Conservation (phyloP, 75 land plant genomes). For the Pseudotsuga menziesii region DNA sequence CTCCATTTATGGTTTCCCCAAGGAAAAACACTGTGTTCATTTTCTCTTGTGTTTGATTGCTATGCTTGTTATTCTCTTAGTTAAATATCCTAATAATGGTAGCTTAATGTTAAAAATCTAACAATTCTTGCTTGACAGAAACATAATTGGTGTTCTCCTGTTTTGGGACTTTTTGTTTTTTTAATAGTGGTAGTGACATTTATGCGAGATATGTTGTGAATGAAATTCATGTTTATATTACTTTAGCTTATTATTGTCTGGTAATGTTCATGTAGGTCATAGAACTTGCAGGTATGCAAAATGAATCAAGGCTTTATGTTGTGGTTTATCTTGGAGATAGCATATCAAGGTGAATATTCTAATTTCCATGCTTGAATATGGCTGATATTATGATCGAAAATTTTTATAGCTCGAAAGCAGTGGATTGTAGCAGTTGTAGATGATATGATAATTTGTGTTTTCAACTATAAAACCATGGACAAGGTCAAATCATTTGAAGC, state of each 20-base stretch:
- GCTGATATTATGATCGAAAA: constrained; percentile 12
- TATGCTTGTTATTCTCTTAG: too few relatives aligned
- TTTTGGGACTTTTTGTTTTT: background rate
- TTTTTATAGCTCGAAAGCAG: constrained; percentile 21
- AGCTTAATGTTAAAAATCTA: too few relatives aligned
- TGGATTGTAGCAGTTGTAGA: constrained; percentile 29
- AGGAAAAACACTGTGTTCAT: too few relatives aligned
- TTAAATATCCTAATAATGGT: too few relatives aligned
- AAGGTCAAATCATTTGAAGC: constrained; percentile 26
- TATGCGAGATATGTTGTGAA: background rate
- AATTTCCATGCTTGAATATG: background rate
- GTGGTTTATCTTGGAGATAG: background rate
- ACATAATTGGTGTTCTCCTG: background rate
- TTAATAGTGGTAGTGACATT: background rate
- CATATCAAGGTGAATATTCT: background rate
- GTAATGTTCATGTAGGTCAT: constrained; percentile 27
- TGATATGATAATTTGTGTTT: constrained; percentile 22
- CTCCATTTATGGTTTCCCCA: too few relatives aligned
- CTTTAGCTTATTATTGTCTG: too few relatives aligned
- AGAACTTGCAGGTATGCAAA: constrained; percentile 42
- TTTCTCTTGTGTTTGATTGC: too few relatives aligned
- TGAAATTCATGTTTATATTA: background rate
- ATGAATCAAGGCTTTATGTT: background rate
- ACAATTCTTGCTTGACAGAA: background rate
- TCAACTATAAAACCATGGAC: constrained; percentile 28